Evolutionary conservation across 306 rosid genomes (phyloP).

Genomic region (Lagenaria siceraria): DNA sequence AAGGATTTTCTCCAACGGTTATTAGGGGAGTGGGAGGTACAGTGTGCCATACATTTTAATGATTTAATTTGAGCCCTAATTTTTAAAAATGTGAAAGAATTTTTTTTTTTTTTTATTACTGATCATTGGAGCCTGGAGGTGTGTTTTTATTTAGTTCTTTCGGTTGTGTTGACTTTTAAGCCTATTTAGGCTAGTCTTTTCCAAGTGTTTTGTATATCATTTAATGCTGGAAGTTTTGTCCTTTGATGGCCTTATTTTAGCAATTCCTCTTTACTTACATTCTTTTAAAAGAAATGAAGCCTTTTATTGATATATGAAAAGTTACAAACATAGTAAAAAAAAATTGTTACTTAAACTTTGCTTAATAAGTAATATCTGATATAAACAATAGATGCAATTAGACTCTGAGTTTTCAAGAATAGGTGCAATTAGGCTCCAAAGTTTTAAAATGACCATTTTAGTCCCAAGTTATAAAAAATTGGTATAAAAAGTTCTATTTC

Average conservation of each 20-base stretch:
- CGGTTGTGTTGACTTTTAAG: neutral
- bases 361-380: neutral
- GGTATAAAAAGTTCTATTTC: too few species aligned
- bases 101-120: neutral
- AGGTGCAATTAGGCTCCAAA: too few species aligned
- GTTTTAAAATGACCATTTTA: too few species aligned
- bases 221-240: neutral
- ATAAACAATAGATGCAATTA: neutral
- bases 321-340: neutral
- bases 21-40: neutral
- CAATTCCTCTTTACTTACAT: neutral
- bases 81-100: neutral
- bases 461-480: too few species aligned
- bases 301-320: neutral
- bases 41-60: neutral
- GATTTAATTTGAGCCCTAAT: neutral
- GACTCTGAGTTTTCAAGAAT: too few species aligned
- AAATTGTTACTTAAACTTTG: neutral
- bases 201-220: neutral
- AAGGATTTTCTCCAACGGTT: too few species aligned
- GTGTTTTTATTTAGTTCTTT: neutral
- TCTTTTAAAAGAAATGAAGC: neutral
- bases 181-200: neutral
- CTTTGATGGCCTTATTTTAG: neutral
- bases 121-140: neutral